Percentiles rank a stretch among this genome's conserved stretches.
phyloP scores from a whole-genome alignment of 192 early-diverging fungal species.

The Linnemannia zychae region DNA sequence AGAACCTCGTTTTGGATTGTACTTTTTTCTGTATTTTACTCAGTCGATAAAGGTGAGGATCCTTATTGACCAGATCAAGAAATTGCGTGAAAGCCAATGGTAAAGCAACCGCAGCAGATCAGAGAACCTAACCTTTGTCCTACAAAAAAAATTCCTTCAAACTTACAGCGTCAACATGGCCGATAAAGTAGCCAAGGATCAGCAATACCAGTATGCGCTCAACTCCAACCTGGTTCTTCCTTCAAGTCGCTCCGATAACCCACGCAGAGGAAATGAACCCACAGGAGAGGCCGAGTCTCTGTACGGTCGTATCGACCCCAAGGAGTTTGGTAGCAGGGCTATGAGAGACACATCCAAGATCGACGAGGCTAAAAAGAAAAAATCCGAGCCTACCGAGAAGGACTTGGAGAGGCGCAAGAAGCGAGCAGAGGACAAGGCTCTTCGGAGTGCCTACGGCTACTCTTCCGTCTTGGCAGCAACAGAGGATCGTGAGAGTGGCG shows the following conservation, averaged over 20 bases:
- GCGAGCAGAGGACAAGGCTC: slow-evolving; percentile 71
- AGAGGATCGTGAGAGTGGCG: slow-evolving; percentile 85
- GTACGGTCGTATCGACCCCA: slow-evolving; percentile 86
- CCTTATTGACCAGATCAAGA: neutral
- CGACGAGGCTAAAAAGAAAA: slow-evolving; percentile 77
- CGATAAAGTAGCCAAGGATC: slow-evolving; percentile 73
- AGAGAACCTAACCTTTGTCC: neutral
- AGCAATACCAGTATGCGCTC: slow-evolving; percentile 87
- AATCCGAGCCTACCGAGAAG: slow-evolving; percentile 61
- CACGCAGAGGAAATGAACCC: slow-evolving; percentile 91
- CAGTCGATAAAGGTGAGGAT: neutral
- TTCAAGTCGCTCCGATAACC: slow-evolving; percentile 84
- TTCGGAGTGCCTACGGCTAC: slow-evolving; percentile 78
- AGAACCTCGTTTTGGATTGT: slow-evolving; percentile 1
- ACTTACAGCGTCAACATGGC: slow-evolving; percentile 61
- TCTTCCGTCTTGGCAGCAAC: slow-evolving; percentile 86
- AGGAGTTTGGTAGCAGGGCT: slow-evolving; percentile 88
- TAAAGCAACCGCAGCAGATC: neutral
- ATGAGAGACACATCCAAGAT: slow-evolving; percentile 74
- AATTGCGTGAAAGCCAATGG: too few species aligned
- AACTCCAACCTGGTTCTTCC: slow-evolving; percentile 98
- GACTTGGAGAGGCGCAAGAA: slow-evolving; percentile 67
- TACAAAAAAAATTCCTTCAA: neutral
- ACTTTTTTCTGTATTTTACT: slow-evolving; percentile 8
- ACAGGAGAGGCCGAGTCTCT: slow-evolving; percentile 96